A percentile compares a stretch with the other conserved stretches of the same genome.
phyloP scores from a whole-genome alignment of 2,329 filamentous ascomycete genomes.

The Hypoxylon sp. region DNA sequence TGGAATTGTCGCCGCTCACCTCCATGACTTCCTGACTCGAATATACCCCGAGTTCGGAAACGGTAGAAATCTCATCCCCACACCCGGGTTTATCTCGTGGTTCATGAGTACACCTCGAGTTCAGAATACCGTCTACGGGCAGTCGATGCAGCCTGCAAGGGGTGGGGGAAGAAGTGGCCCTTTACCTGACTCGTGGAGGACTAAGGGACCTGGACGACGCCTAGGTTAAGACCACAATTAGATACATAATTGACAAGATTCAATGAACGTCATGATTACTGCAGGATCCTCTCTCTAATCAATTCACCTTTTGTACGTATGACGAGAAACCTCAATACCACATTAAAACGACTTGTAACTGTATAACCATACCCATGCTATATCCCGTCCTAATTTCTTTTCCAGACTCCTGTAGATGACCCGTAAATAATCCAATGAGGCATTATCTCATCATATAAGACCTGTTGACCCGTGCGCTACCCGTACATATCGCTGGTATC shows the following conservation, averaged over 20 bases:
- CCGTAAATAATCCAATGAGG: slow-evolving; percentile 1
- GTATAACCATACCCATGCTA: background rate
- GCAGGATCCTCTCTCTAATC: background rate
- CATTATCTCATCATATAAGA: background rate
- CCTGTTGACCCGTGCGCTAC: background rate
- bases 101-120: slow-evolving; percentile 69
- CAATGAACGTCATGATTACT: background rate
- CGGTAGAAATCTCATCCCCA: slow-evolving; percentile 80
- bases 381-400: background rate
- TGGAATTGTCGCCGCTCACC: slow-evolving; percentile 87
- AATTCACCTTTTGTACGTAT: background rate
- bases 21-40: slow-evolving; percentile 89
- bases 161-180: slow-evolving; percentile 59
- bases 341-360: background rate
- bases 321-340: background rate
- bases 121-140: slow-evolving; percentile 70
- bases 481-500: slow-evolving; percentile 9
- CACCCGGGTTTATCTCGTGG: slow-evolving; percentile 77
- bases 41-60: slow-evolving; percentile 91
- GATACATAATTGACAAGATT: background rate
- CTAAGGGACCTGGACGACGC: slow-evolving; percentile 71
- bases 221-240: slow-evolving; percentile 60
- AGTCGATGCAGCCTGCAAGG: slow-evolving; percentile 63
- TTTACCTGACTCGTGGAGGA: slow-evolving; percentile 73
- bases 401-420: slow-evolving; percentile 4